Percentiles rank a stretch among this genome's conserved stretches.
Evolutionary conservation across 768 basidiomycete species (phyloP).

Genomic region (Phylloporus sp.): DNA sequence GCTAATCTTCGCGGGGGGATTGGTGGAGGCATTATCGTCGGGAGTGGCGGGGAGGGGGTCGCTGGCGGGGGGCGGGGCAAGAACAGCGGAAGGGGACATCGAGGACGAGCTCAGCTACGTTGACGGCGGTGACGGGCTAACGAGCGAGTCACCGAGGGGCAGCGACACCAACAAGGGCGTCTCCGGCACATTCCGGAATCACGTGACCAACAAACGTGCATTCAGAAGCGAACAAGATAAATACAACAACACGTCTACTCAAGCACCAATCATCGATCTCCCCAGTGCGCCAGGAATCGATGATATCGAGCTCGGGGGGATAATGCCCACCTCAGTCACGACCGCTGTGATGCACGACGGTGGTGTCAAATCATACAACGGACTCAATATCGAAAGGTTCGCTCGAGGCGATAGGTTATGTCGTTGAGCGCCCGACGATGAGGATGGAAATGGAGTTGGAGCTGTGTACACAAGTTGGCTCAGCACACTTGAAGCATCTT

Average conservation of each 20-base stretch:
- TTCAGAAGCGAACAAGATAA: constrained; percentile 2
- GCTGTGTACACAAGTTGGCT: constrained; percentile 17
- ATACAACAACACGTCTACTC: constrained; percentile 7
- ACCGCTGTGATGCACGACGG: constrained; percentile 91
- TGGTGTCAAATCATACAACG: constrained; percentile 92
- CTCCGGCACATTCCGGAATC: constrained; percentile 14
- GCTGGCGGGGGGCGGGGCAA: constrained; percentile 2
- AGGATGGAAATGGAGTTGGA: constrained; percentile 24
- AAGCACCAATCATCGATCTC: constrained; percentile 23
- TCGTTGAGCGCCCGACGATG: neutral
- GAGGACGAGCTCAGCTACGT: constrained; percentile 10
- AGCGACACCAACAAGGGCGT: neutral
- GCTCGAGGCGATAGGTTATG: constrained; percentile 31
- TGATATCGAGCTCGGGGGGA: constrained; percentile 87
- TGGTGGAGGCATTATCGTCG: constrained; percentile 8
- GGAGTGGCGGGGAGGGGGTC: constrained; percentile 4
- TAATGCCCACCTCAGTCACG: constrained; percentile 94
- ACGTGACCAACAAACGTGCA: constrained; percentile 24
- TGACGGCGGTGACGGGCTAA: constrained; percentile 3
- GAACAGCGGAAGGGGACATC: constrained; percentile 24
- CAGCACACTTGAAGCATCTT: neutral
- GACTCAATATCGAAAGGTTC: constrained; percentile 76
- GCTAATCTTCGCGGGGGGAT: constrained; percentile 70
- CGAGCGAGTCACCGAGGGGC: constrained; percentile 5
- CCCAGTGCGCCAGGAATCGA: constrained; percentile 71